These are phyloP conservation scores for Penicillium sp. DNA, from an alignment of 2,329 filamentous ascomycete species.

Conservation along the genomic window DNA sequence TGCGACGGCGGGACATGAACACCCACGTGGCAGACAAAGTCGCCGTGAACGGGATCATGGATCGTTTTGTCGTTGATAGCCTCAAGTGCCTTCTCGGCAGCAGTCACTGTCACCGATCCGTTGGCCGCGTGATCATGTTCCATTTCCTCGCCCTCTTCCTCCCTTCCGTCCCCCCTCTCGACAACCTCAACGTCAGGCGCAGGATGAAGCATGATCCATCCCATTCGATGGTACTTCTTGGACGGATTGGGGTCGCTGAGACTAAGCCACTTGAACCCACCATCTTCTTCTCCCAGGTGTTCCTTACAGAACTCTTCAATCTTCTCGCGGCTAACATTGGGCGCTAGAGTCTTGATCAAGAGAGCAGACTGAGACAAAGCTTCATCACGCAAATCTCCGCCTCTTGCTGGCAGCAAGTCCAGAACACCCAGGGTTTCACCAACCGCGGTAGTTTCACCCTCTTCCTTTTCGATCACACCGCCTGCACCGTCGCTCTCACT, in stretches of 20 bases:
- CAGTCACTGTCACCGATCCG: constrained; percentile 34
- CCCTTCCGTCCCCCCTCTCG: constrained; percentile 65
- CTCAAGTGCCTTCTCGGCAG: constrained; percentile 77
- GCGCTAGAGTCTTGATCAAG: constrained; percentile 94
- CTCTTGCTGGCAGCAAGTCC: constrained; percentile 73
- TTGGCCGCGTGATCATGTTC: constrained; percentile 29
- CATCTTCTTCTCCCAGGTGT: constrained; percentile 79
- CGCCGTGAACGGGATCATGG: constrained; percentile 82
- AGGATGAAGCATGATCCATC: constrained; percentile 93
- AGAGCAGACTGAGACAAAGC: constrained; percentile 80
- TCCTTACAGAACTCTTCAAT: constrained; percentile 91
- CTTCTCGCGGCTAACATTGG: constrained; percentile 86
- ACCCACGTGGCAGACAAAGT: constrained; percentile 95
- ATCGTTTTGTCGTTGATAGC: constrained; percentile 98
- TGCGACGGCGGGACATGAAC: constrained; percentile 82
- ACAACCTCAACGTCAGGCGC: constrained; percentile 58
- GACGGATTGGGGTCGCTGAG: constrained; percentile 93
- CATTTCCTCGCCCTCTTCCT: constrained; percentile 54
- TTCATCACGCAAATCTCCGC: constrained; percentile 81
- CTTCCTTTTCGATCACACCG: constrained; percentile 82
- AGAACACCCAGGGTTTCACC: constrained; percentile 89
- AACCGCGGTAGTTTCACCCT: constrained; percentile 82
- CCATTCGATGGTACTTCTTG: constrained; percentile 94
- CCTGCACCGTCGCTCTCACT: constrained; percentile 80
- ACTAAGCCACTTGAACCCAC: constrained; percentile 91